Evolutionary conservation across 768 basidiomycete genomes (phyloP).

Genomic region (Rhodocollybia butyracea): DNA sequence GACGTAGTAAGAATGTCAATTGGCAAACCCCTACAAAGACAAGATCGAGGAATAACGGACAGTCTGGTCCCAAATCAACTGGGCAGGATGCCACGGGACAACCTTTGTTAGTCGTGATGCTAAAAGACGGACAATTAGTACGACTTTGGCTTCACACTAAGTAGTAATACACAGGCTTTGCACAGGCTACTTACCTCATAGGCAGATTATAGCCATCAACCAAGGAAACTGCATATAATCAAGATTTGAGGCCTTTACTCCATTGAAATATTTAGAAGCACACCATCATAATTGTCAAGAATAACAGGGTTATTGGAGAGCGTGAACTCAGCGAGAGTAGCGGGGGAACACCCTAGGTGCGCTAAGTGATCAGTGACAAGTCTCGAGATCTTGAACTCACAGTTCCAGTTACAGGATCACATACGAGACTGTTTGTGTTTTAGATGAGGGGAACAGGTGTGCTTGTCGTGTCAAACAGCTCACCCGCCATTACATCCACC

Average conservation of each 20-base stretch:
- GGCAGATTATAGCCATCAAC: conserved; percentile 51
- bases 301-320: conserved; percentile 25
- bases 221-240: conserved; percentile 37
- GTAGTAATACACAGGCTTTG: not conserved
- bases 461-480: conserved; percentile 47
- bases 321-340: conserved; percentile 45
- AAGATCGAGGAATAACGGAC: conserved; percentile 38
- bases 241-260: not conserved
- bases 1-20: conserved; percentile 19
- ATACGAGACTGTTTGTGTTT: too few species aligned
- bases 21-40: conserved; percentile 20
- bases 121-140: too few species aligned
- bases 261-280: not conserved
- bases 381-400: conserved; percentile 17
- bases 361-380: conserved; percentile 8
- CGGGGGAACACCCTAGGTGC: conserved; percentile 39
- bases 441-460: too few species aligned
- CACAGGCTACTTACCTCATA: conserved; percentile 20
- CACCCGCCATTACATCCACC: conserved; percentile 73
- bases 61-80: conserved; percentile 38
- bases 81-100: conserved; percentile 57
- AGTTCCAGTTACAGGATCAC: conserved; percentile 42
- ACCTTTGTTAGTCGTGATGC: conserved; percentile 51
- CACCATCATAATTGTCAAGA: conserved; percentile 39
- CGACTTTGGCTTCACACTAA: not conserved